A percentile compares a stretch with the other conserved stretches of the same genome.
phyloP scores from a whole-genome alignment of 495 filamentous ascomycete genomes.

The Oidiodendron maius region DNA sequence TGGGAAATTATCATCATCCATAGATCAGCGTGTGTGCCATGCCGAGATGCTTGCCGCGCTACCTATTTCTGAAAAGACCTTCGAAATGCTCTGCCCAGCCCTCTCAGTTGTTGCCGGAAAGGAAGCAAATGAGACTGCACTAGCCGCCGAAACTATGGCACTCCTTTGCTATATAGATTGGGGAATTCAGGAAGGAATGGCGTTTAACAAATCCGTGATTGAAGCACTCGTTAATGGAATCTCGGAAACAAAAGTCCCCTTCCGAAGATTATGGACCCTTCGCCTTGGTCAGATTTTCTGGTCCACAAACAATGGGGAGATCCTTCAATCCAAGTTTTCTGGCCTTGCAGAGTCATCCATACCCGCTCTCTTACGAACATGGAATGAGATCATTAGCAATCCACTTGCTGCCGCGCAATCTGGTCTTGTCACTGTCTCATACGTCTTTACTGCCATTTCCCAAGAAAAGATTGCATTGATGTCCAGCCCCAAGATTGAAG shows the following conservation, averaged over 20 bases:
- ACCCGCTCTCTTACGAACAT: constrained; percentile 63
- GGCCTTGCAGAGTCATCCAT: constrained; percentile 55
- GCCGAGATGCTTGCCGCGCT: constrained; percentile 69
- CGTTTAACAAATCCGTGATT: constrained; percentile 53
- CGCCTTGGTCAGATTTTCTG: constrained; percentile 69
- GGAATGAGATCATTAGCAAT: constrained; percentile 70
- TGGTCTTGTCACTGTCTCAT: constrained; percentile 68
- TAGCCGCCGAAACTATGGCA: constrained; percentile 66
- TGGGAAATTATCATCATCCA: constrained; percentile 69
- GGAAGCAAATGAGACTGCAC: constrained; percentile 80
- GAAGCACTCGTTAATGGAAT: constrained; percentile 77
- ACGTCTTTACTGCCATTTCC: constrained; percentile 62
- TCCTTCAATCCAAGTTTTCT: constrained; percentile 37
- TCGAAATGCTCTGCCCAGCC: constrained; percentile 57
- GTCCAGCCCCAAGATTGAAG: constrained; percentile 34
- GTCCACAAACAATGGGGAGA: constrained; percentile 36
- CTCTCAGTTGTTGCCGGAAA: constrained; percentile 62
- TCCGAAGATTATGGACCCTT: constrained; percentile 77
- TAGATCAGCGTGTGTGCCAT: constrained; percentile 76
- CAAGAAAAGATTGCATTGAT: constrained; percentile 37
- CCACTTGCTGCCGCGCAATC: constrained; percentile 68
- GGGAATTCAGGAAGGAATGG: constrained; percentile 50
- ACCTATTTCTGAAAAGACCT: constrained; percentile 46
- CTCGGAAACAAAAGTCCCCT: constrained; percentile 71
- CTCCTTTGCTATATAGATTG: constrained; percentile 55